Evolutionary conservation across 202 grass and related monocot species (phyloP), one percentile per base, ranked within the genome.

Genomic region (Setaria italica): DNA sequence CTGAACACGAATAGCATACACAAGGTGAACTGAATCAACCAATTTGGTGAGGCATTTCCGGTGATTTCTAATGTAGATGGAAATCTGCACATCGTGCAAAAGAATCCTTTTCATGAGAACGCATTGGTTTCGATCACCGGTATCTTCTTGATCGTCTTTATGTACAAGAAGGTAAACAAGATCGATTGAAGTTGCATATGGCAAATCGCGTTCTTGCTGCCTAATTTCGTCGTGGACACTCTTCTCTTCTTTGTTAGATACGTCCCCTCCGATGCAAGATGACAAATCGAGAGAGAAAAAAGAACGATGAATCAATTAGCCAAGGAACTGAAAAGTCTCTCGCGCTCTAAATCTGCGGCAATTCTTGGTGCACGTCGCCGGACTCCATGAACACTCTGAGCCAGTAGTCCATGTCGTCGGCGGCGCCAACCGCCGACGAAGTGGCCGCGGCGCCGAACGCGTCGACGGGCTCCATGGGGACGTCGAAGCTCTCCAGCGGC

Each of bases 341-440:
- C 53, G 21, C 42, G 13, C 45, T 81, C 82, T 92, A 89, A 83
- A 93, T 67, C 80, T 84, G 86, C 48, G 90, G 88, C 72, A 94
- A 87, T 57, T 90, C 79, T 14, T 88, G 72, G 1, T 75, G 83
- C 59, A 71, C 76, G 33, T 74, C 89, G 78, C 79, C 88, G 68
- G 87, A 84, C 76, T 94, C 92, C 82, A 93, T 91, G 90, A 97
- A 95, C 72, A 95, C 65, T 49, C 45, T 49, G 51, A 97, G 86
- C 92, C 95, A 97, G 88, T 88, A 97, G 37, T 97, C 95, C 82
- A 91, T 78, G 87, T 97, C 92, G 50, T 91, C 95, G 55, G 67
- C 73, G 78, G 45, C 59, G n/a, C 14, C 62, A 4, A 76, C 56
- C 54, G 57, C 3, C 53, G 79, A 56, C 2, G 68, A 48, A 20